Evolutionary conservation across 2,329 filamentous ascomycete species (phyloP), one percentile per base, ranked within the genome.

Genomic region (Aspergillus aculeatinus): DNA sequence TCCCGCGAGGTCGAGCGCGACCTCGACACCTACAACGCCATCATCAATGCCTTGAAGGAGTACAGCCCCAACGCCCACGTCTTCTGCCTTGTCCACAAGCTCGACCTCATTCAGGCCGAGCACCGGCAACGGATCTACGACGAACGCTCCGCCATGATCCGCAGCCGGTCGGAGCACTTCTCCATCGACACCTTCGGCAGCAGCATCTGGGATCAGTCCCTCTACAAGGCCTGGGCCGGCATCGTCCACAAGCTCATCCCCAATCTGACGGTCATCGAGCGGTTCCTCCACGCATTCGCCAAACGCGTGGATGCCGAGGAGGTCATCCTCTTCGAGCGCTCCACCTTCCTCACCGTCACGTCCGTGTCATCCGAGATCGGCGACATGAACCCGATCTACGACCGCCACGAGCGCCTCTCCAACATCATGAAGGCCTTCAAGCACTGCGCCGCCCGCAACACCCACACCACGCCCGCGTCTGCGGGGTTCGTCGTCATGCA

Each of bases 351-450:
- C 0, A 96, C 94, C 56, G 93, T 99, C n/a, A 96, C 92, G 0
- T 92, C 90, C 60, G 95, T 96, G 79, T 91, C 91, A 5, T 89
- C 90, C 1, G 83, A 86, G 19, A 83, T 89, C 63, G 92, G 92
- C 49, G 82, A 84, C 39, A 78, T 85, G 54, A 99, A 99, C 74
- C 94, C 95, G 1, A 96, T 91, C 63, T 89, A 89, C 54, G 95
- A 99, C 77, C 90, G 95, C 2, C 92, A 96, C 69, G 95, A 99
- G 81, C 89, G 90, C 67, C 90, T 99, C 72, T 95, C 90, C 63
- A 98, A 96, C 76, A 97, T 99, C 72, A 90, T 99, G 79, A 99
- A 99, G 80, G 93, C 94, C 60, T 97, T 98, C 81, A 99, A 98
- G 81, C 94, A 98, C 79, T 86, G 77, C 59, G 76, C 76, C n/a